Percentiles rank a stretch among this genome's conserved stretches.
Conservation (phyloP, 2,329 filamentous ascomycete species). For the Didymella sp. region DNA sequence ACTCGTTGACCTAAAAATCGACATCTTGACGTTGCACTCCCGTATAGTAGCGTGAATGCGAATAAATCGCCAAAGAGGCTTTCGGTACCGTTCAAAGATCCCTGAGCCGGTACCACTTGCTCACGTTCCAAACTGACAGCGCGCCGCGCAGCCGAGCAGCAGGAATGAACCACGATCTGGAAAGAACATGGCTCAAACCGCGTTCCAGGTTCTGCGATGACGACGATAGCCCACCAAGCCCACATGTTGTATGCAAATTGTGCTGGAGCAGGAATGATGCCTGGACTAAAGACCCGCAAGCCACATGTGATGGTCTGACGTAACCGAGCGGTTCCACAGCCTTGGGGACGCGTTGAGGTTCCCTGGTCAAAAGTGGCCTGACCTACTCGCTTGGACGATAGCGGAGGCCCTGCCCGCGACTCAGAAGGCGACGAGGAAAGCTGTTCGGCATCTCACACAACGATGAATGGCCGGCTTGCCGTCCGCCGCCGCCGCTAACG, state of each 20-base stretch:
- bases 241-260: neutral
- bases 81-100: neutral
- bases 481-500: constrained; percentile 19
- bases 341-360: constrained; percentile 10
- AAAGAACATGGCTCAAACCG: neutral
- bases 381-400: constrained; percentile 15
- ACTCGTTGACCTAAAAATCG: constrained; percentile 3
- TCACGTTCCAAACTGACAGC: constrained; percentile 15
- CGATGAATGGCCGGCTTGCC: constrained; percentile 16
- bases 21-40: constrained; percentile 11
- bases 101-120: constrained; percentile 7
- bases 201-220: constrained; percentile 1
- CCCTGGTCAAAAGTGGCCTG: constrained; percentile 15
- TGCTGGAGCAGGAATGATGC: constrained; percentile 11
- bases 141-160: constrained; percentile 8
- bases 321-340: constrained; percentile 18
- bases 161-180: constrained; percentile 9
- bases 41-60: constrained; percentile 1
- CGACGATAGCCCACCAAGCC: neutral
- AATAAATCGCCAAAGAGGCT: neutral
- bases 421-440: constrained; percentile 7
- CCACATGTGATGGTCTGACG: constrained; percentile 20
- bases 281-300: constrained; percentile 1
- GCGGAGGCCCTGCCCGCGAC: constrained; percentile 10
- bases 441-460: constrained; percentile 10